Evolutionary conservation across 495 filamentous ascomycete species (phyloP), one percentile per base, ranked within the genome.

Genomic region (Pseudomonodictys pantanalensis): DNA sequence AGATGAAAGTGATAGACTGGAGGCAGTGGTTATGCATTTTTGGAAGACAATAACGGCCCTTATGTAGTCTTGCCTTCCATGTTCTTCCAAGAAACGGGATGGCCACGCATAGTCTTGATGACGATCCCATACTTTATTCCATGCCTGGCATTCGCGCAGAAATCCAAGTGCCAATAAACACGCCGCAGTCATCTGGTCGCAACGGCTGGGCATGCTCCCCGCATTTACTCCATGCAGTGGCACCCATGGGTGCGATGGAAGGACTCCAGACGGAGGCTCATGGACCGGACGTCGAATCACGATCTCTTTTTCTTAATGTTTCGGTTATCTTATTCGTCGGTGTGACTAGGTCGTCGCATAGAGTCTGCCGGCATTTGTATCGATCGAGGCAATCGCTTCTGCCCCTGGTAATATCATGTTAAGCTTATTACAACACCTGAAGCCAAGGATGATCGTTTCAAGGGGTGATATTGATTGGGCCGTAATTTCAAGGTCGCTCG

Each of bases 141-240:
- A 25, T 17, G 33, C 47, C 41, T 6, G 28, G 47, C 47, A 63
- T 58, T 63, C 60, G 47, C 58, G 54, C 54, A 58, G 24, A 53
- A 52, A 18, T 41, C 17, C 25, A 28, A 48, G 11, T 15, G 12
- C 17, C 41, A 63, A 63, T 63, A 51, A 63, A 57, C 24, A 20
- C 28, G 35, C 30, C 46, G 48, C 47, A 47, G 54, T 63, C 60
- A 63, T 47, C 44, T 63, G 60, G 32, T 56, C 45, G 22, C 25
- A 52, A 35, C 30, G 8, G 18, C 48, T 58, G 45, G 48, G 61
- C 54, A 59, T 49, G 54, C 50, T 58, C 55, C 61, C 54, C 61
- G 49, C 39, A 58, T 42, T 56, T 56, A 10, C 35, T 28, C 32
- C n/a, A 49, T 30, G 43, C 32, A 52, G 11, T 7, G 50, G 32